Evolutionary conservation across 75 land plant genomes (phyloP).

Genomic region (Selaginella moellendorffii): DNA sequence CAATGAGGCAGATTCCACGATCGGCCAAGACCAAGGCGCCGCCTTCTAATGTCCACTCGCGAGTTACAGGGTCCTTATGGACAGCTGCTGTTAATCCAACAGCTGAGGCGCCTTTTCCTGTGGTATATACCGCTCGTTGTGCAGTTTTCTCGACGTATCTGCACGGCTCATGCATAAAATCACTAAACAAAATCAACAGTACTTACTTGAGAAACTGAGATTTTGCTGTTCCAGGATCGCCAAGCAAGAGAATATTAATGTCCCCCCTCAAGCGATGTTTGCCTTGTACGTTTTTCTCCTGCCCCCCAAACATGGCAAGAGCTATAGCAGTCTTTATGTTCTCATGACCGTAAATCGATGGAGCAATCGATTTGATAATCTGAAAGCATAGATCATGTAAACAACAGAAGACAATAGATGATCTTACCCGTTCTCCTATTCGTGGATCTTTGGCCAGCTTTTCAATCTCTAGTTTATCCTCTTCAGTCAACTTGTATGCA

Average conservation of each 20-base stretch:
- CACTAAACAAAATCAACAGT: background rate
- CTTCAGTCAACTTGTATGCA: constrained; percentile 92
- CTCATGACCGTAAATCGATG: constrained; percentile 97
- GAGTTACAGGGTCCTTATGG: constrained; percentile 92
- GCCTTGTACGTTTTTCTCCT: constrained; percentile 91
- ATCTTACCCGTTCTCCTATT: constrained; percentile 82
- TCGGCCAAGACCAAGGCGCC: constrained; percentile 97
- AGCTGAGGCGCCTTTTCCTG: constrained; percentile 99
- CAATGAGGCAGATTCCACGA: constrained; percentile 86
- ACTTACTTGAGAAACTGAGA: constrained; percentile 89
- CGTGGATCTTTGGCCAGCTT: constrained; percentile 85
- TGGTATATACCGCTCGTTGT: constrained; percentile 95
- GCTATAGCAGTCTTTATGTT: constrained; percentile 94
- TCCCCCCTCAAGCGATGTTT: constrained; percentile 93
- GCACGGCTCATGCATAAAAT: background rate
- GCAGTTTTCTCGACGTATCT: constrained; percentile 98
- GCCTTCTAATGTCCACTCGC: constrained; percentile 98
- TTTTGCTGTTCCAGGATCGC: constrained; percentile 98
- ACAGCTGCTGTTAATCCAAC: constrained; percentile 97
- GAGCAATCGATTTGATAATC: constrained; percentile 95
- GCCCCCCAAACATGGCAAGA: constrained; percentile 98
- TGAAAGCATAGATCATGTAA: too few relatives aligned
- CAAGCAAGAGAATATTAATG: constrained; percentile 85
- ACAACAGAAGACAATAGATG: background rate
- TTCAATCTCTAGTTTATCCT: constrained; percentile 93